Evolutionary conservation across 2,329 filamentous ascomycete species (phyloP).

Genomic region (Ascochyta clinopodiicola): DNA sequence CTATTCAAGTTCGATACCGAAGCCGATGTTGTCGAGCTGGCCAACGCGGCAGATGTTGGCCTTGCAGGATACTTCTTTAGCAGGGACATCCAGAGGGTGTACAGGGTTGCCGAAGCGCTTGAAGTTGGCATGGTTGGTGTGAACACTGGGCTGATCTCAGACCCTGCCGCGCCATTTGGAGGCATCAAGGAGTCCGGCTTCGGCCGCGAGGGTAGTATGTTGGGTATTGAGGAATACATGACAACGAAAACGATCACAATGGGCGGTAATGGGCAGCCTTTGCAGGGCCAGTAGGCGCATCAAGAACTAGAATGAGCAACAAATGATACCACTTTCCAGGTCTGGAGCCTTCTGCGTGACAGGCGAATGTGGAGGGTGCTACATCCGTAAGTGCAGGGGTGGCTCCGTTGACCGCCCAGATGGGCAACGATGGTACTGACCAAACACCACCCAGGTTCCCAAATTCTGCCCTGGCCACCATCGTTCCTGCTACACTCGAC

Average conservation of each 20-base stretch:
- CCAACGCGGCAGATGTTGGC: slow-evolving; percentile 84
- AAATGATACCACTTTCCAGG: background rate
- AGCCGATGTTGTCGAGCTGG: slow-evolving; percentile 82
- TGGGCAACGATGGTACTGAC: background rate
- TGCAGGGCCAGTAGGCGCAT: slow-evolving; percentile 53
- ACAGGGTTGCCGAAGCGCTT: slow-evolving; percentile 68
- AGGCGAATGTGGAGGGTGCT: background rate
- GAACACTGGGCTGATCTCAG: slow-evolving; percentile 59
- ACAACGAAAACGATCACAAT: slow-evolving; percentile 59
- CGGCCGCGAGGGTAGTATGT: slow-evolving; percentile 57
- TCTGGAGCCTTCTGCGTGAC: background rate
- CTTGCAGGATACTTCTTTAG: slow-evolving; percentile 95
- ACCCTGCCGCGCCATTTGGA: slow-evolving; percentile 56
- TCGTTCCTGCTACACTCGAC: background rate
- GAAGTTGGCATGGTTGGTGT: slow-evolving; percentile 86
- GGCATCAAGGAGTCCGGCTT: slow-evolving; percentile 60
- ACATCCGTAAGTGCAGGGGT: background rate
- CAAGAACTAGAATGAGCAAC: background rate
- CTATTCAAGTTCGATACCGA: slow-evolving; percentile 89
- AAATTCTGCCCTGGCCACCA: background rate
- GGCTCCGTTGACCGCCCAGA: background rate
- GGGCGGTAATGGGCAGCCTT: slow-evolving; percentile 66
- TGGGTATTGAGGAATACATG: slow-evolving; percentile 59
- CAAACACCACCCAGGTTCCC: background rate
- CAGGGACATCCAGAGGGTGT: slow-evolving; percentile 63